phyloP scores from a whole-genome alignment of 306 rosid species.

The Biancaea sappan region DNA sequence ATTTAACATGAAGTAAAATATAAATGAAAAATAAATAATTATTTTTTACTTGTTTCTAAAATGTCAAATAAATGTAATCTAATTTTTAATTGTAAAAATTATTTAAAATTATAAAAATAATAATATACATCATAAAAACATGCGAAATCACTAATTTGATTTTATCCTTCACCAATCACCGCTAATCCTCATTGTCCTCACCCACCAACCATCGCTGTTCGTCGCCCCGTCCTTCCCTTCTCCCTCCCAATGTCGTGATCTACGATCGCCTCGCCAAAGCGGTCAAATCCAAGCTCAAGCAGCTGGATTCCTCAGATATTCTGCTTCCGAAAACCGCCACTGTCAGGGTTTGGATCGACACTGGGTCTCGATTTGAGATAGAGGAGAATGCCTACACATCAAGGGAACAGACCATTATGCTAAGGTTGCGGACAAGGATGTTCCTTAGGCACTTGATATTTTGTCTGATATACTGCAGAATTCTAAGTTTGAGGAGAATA shows the following conservation, averaged over 20 bases:
- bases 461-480: constrained; percentile 90
- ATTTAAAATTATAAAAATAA: too few species aligned
- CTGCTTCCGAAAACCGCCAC: constrained; percentile 90
- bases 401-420: constrained; percentile 95
- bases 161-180: too few species aligned
- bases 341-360: constrained; percentile 94
- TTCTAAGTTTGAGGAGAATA: constrained; percentile 66
- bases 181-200: constrained; percentile 47
- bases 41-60: too few species aligned
- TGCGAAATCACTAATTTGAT: constrained; percentile 21
- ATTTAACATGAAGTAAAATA: too few species aligned
- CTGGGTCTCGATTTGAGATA: constrained; percentile 93
- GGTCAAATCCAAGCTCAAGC: constrained; percentile 66
- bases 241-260: constrained; percentile 80
- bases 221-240: constrained; percentile 56
- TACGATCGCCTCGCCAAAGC: constrained; percentile 87
- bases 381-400: constrained; percentile 93
- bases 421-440: constrained; percentile 65
- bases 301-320: constrained; percentile 75
- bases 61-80: too few species aligned
- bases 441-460: constrained; percentile 72
- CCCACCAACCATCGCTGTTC: constrained; percentile 52
- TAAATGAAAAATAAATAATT: too few species aligned
- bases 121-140: constrained; percentile 72
- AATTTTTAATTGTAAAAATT: too few species aligned